These are phyloP conservation scores for Coemansia sp. DNA, from an alignment of 192 early-diverging fungal genomes.

Conservation along the genomic window DNA sequence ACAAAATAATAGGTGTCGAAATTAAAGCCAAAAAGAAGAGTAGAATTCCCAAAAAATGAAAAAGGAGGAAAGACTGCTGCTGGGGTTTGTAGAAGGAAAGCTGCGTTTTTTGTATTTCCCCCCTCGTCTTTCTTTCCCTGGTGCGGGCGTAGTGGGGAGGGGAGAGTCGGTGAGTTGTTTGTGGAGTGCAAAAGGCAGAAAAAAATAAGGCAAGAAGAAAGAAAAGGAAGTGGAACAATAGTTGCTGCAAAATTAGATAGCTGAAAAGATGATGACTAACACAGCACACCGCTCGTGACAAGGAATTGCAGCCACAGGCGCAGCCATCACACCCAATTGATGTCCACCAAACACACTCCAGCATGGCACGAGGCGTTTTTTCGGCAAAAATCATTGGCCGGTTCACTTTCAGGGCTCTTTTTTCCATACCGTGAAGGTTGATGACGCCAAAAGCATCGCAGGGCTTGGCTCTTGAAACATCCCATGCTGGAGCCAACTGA, in stretches of 20 bases:
- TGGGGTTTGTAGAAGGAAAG: not conserved
- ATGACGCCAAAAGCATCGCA: not conserved
- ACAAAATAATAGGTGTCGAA: not conserved
- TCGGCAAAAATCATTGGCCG: too few species aligned
- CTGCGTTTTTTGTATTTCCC: not conserved
- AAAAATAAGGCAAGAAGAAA: conserved; percentile 5
- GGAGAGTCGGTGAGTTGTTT: not conserved
- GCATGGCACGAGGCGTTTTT: too few species aligned
- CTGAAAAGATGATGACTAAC: not conserved
- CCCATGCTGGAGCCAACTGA: not conserved
- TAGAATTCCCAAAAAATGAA: not conserved
- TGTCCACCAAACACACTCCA: too few species aligned
- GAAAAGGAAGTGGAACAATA: not conserved
- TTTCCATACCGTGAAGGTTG: not conserved
- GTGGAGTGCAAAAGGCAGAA: conserved; percentile 6
- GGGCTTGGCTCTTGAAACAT: not conserved
- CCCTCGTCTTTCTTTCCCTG: not conserved
- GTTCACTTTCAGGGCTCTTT: not conserved
- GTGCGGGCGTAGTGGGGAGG: conserved; percentile 6
- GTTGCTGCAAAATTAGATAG: not conserved
- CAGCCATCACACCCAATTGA: not conserved
- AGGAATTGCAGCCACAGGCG: not conserved
- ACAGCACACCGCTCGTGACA: not conserved
- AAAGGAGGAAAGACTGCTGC: not conserved
- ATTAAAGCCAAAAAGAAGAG: not conserved